Evolutionary conservation across 768 basidiomycete species (phyloP).

Genomic region (Tulasnella sp.): DNA sequence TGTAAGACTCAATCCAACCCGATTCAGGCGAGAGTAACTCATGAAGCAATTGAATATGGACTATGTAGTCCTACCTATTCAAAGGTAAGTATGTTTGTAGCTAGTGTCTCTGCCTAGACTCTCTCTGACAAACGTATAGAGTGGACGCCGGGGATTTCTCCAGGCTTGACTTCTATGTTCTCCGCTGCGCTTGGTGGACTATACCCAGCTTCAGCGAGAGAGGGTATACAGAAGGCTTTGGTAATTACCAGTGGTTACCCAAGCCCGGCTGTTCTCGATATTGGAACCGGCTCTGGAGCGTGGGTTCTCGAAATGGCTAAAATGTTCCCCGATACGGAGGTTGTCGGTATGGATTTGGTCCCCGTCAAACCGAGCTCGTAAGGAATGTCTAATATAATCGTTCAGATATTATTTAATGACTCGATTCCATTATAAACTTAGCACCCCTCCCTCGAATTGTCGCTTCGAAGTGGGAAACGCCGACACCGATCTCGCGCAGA

Average conservation of each 20-base stretch:
- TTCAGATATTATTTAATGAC: too few relatives aligned
- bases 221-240: background rate
- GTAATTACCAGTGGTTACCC: too few relatives aligned
- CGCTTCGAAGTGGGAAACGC: background rate
- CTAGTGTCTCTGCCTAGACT: background rate
- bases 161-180: background rate
- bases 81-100: background rate
- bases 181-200: background rate
- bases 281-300: slow-evolving; percentile 4
- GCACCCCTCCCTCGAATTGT: background rate
- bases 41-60: too few relatives aligned
- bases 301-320: slow-evolving; percentile 4
- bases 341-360: slow-evolving; percentile 4
- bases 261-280: background rate
- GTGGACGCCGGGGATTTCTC: background rate
- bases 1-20: background rate
- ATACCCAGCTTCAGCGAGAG: background rate
- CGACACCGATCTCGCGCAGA: background rate
- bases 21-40: too few relatives aligned
- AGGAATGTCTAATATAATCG: background rate
- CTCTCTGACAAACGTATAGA: background rate
- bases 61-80: background rate
- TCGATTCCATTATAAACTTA: too few relatives aligned
- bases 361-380: slow-evolving; percentile 1
- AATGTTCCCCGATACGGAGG: background rate